phyloP scores from a whole-genome alignment of 257 asterid species.

The Solanum medicagineum region DNA sequence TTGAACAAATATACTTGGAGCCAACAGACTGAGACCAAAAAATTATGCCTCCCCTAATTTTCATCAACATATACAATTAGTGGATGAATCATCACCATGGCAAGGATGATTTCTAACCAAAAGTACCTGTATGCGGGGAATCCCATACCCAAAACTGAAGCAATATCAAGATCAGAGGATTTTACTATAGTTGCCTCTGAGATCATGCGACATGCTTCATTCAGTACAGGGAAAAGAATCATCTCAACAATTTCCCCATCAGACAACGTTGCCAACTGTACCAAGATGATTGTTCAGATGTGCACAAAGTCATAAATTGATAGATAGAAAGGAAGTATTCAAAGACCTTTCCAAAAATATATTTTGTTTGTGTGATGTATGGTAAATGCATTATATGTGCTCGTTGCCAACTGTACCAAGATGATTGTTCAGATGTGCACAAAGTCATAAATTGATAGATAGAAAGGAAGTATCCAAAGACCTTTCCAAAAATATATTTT shows the following conservation, averaged over 20 bases:
- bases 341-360: neutral
- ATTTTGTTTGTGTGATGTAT: neutral
- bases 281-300: neutral
- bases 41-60: slow-evolving; percentile 72
- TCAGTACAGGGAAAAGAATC: slow-evolving; percentile 94
- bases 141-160: slow-evolving; percentile 98
- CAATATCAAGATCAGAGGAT: slow-evolving; percentile 84
- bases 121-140: slow-evolving; percentile 79
- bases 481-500: neutral
- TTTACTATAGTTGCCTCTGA: slow-evolving; percentile 84
- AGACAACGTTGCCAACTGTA: slow-evolving; percentile 50
- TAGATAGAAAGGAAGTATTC: neutral
- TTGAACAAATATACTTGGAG: slow-evolving; percentile 64
- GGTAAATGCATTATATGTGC: neutral
- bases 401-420: slow-evolving; percentile 40
- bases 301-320: neutral
- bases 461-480: neutral
- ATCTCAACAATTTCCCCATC: slow-evolving; percentile 90
- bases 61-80: neutral
- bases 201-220: slow-evolving; percentile 92
- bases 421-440: neutral
- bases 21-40: slow-evolving; percentile 92
- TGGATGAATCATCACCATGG: neutral
- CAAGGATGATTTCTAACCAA: neutral
- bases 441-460: neutral